Conservation (phyloP, 225 moss, liverwort and hornwort genomes). For the Takakia lepidozioides region DNA sequence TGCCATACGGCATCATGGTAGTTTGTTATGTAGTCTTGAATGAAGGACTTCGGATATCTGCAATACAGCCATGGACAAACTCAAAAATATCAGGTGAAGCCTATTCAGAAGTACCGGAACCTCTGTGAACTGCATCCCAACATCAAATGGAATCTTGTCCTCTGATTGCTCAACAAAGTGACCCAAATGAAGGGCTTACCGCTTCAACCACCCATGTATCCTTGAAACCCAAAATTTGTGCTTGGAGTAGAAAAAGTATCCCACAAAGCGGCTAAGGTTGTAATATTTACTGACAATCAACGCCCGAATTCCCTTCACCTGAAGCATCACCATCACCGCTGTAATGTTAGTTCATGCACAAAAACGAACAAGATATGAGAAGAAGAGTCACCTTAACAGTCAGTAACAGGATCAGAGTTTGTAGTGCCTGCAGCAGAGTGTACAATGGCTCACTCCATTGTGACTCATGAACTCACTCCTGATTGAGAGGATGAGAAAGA, state of each 20-base stretch:
- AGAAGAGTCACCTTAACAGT: no score
- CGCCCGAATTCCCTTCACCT: slow-evolving; percentile 52
- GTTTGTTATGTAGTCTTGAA: slow-evolving; percentile 56
- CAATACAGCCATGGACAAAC: not conserved
- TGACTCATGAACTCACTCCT: no score
- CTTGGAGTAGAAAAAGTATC: slow-evolving; percentile 43
- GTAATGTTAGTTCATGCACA: not conserved
- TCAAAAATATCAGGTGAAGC: no score
- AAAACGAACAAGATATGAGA: not conserved
- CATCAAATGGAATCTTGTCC: no score
- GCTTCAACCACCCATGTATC: slow-evolving; percentile 29
- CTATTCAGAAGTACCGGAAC: no score
- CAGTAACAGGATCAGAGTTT: no score
- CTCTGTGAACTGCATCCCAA: no score
- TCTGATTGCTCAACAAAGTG: no score
- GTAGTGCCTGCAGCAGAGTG: no score
- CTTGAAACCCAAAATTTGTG: slow-evolving; percentile 50
- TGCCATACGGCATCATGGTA: slow-evolving; percentile 70
- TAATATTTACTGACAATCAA: slow-evolving; percentile 56
- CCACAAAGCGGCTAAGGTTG: slow-evolving; percentile 54
- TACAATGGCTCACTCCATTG: no score
- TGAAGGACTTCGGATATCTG: slow-evolving; percentile 57
- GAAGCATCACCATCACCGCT: slow-evolving; percentile 7
- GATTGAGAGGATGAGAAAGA: no score
- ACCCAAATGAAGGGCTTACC: slow-evolving; percentile 14